phyloP scores from a whole-genome alignment of 352 stramenopile species.

The Phytophthora podocarpi region DNA sequence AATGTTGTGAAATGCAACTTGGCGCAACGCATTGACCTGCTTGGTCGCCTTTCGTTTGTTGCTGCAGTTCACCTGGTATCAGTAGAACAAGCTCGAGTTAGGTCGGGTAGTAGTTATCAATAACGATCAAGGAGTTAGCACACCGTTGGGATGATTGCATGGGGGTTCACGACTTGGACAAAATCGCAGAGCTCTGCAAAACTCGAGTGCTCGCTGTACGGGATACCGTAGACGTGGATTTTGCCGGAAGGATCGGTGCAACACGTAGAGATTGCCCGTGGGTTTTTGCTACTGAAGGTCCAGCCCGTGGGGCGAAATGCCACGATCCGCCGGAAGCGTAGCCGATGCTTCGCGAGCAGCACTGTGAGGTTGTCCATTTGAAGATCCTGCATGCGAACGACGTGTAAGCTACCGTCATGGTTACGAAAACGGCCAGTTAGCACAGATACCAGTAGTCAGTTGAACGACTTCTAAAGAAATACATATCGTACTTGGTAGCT shows the following conservation, averaged over 20 bases:
- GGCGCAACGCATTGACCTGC: slow-evolving; percentile 68
- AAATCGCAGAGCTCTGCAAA: slow-evolving; percentile 96
- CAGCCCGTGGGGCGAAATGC: slow-evolving; percentile 96
- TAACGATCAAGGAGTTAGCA: slow-evolving; percentile 7
- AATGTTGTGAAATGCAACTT: slow-evolving; percentile 71
- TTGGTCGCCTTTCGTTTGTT: slow-evolving; percentile 66
- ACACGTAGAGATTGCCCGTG: slow-evolving; percentile 63
- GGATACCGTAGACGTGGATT: slow-evolving; percentile 93
- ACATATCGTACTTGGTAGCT: slow-evolving; percentile 65
- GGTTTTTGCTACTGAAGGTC: slow-evolving; percentile 75
- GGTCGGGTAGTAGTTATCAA: background rate
- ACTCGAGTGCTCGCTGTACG: slow-evolving; percentile 97
- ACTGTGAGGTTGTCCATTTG: slow-evolving; percentile 90
- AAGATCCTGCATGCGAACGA: slow-evolving; percentile 93
- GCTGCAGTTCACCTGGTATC: slow-evolving; percentile 71
- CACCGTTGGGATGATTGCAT: slow-evolving; percentile 93
- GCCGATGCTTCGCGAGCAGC: slow-evolving; percentile 67
- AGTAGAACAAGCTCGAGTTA: slow-evolving; percentile 7
- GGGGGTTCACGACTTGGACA: slow-evolving; percentile 82
- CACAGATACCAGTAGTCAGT: background rate
- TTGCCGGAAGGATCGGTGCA: slow-evolving; percentile 82
- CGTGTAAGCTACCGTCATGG: slow-evolving; percentile 71
- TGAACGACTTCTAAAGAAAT: background rate
- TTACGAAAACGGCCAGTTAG: slow-evolving; percentile 11
- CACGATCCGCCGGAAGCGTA: slow-evolving; percentile 85